These are phyloP conservation scores for Suhomyces atakaporum DNA, from an alignment of 1,139 yeast genomes.

Conservation along the genomic window DNA sequence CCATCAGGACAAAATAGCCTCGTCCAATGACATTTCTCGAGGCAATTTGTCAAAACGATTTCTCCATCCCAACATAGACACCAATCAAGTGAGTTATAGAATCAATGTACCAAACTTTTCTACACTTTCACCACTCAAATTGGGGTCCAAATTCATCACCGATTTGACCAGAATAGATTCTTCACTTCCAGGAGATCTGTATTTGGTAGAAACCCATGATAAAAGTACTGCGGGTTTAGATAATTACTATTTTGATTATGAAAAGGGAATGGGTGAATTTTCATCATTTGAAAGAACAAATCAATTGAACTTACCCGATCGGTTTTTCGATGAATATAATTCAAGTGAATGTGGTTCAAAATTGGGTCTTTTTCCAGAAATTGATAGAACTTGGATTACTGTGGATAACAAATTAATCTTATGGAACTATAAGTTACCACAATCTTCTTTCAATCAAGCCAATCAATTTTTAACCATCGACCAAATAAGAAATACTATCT, in stretches of 20 bases:
- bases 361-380: constrained; percentile 82
- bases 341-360: constrained; percentile 68
- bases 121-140: constrained; percentile 43
- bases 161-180: constrained; percentile 49
- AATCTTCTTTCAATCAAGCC: constrained; percentile 49
- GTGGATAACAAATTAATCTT: constrained; percentile 79
- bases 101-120: constrained; percentile 48
- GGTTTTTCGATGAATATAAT: constrained; percentile 73
- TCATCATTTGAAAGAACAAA: constrained; percentile 77
- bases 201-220: constrained; percentile 40
- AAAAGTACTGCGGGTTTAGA: constrained; percentile 44
- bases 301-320: constrained; percentile 78
- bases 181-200: constrained; percentile 48
- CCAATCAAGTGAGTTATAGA: constrained; percentile 47
- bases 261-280: constrained; percentile 51
- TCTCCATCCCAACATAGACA: constrained; percentile 41
- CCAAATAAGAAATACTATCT: constrained; percentile 75
- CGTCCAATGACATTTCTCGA: constrained; percentile 23
- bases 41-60: constrained; percentile 35
- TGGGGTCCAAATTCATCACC: constrained; percentile 47
- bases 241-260: constrained; percentile 45
- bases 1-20: constrained; percentile 33
- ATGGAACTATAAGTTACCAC: constrained; percentile 75
- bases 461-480: constrained; percentile 79
- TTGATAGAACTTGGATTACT: constrained; percentile 85